These are phyloP conservation scores for Mortierella hygrophila DNA, from an alignment of 192 early-diverging fungal genomes.

Conservation along the genomic window DNA sequence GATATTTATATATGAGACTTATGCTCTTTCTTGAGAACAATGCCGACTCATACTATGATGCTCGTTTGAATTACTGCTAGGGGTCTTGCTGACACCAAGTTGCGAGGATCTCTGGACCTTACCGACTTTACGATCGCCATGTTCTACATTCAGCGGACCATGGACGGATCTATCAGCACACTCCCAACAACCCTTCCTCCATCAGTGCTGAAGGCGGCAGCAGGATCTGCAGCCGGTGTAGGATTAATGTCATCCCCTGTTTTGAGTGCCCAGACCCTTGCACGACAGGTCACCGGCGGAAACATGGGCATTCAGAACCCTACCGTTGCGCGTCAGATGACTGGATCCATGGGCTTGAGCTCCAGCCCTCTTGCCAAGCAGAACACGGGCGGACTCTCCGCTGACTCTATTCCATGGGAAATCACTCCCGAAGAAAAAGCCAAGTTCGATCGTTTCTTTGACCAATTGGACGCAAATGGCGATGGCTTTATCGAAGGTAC, in stretches of 20 bases:
- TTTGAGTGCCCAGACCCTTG: slow-evolving; percentile 30
- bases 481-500: slow-evolving; percentile 78
- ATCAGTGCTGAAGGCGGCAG: slow-evolving; percentile 64
- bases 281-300: slow-evolving; percentile 50
- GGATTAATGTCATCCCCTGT: slow-evolving; percentile 31
- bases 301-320: slow-evolving; percentile 44
- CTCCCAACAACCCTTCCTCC: slow-evolving; percentile 81
- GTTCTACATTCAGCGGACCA: slow-evolving; percentile 86
- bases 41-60: not conserved
- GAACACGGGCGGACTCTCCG: slow-evolving; percentile 41
- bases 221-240: slow-evolving; percentile 33
- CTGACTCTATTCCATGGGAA: slow-evolving; percentile 71
- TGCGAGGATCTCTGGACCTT: slow-evolving; percentile 77
- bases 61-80: slow-evolving; percentile 42
- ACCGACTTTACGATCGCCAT: slow-evolving; percentile 93
- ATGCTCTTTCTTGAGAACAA: not conserved
- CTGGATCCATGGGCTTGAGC: slow-evolving; percentile 28
- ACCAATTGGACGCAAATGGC: slow-evolving; percentile 72
- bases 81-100: slow-evolving; percentile 82
- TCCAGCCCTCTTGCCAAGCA: slow-evolving; percentile 49
- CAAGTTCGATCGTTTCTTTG: slow-evolving; percentile 84
- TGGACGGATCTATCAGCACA: slow-evolving; percentile 75
- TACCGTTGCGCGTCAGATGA: slow-evolving; percentile 27
- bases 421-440: slow-evolving; percentile 78
- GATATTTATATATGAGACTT: not conserved